Evolutionary conservation across 768 basidiomycete species (phyloP), one percentile per base, ranked within the genome.

Genomic region (Rubroboletus satanas): DNA sequence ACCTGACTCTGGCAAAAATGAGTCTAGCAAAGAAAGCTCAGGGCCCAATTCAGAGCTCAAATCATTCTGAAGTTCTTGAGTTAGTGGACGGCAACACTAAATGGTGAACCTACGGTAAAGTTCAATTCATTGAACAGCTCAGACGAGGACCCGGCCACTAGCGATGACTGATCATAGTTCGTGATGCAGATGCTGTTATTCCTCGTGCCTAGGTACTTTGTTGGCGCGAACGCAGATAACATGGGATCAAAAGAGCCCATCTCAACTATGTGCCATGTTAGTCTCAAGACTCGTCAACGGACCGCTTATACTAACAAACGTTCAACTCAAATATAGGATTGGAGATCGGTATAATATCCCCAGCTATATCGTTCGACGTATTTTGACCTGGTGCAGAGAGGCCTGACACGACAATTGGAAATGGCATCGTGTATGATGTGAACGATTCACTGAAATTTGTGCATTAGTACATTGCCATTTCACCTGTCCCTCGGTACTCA

Each of bases 181-280:
- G 69, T 66, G 5, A 74, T 45, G 21, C 73, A 75, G 29, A 67
- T 33, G 28, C 55, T 70, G 12, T 54, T 57, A 39, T 73, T 74
- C 7, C 51, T 64, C 23, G 71, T 71, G 1, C 82, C 82, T 21
- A 80, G 60, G 61, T 78, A 76, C 56, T 77, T 72, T 33, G 76
- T 67, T 0, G 75, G 72, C 6, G 74, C 73, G 50, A 80, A 81
- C 3, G 80, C 79, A 1, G 78, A 74, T 7, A 76, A 63, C 39
- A 71, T 71, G 49, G 75, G 67, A 51, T 79, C 77, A 55, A 67
- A 79, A 0, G 73, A 75, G 0, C 78, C 76, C 61, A 70, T 71
- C 54, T 75, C 74, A 49, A 63, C 75, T 76, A 37, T 31, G n/a
- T 18, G 14, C 7, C 12, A 10, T 3, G 45, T 66, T 1, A 65